Evolutionary conservation across 2,329 filamentous ascomycete genomes (phyloP), one percentile per base, ranked within the genome.

Genomic region (Xylariaceae sp.): DNA sequence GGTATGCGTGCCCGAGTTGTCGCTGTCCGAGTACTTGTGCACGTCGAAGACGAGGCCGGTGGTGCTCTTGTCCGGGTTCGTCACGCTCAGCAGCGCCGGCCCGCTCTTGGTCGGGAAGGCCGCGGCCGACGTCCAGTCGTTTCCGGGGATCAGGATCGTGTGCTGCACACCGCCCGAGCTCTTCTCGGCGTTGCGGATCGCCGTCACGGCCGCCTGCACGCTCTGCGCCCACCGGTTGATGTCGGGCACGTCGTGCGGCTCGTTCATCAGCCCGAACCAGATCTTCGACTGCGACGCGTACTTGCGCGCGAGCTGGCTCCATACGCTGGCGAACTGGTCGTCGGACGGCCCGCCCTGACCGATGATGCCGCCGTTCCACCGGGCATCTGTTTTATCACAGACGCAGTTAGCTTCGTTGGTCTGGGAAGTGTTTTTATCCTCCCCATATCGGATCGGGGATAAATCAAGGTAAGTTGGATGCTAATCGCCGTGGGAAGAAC

Each of bases 341-440:
- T 81, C 68, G 0, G 68, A 68, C 0, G 77, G 76, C 0, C 77
- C 78, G 19, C 77, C 78, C 54, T 83, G 78, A 2, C 79, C 79
- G 35, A 84, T 70, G 47, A 83, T 76, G 3, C 59, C 56, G n/a
- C 72, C 72, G 48, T 83, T 71, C 66, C 73, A 81, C 24, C 78
- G 68, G 0, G 69, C 76, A 26, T 50, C 31, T 35, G 21, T 24
- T 24, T 24, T n/a, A n/a, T n/a, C n/a, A n/a, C n/a, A n/a, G n/a
- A n/a, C n/a, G n/a, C n/a, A n/a, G n/a, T n/a, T n/a, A n/a, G n/a
- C n/a, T n/a, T n/a, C n/a, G n/a, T n/a, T n/a, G n/a, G n/a, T n/a
- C n/a, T n/a, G n/a, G n/a, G n/a, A n/a, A n/a, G n/a, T n/a, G n/a
- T 24, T 24, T 24, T 24, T 24, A 24, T 24, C 7, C n/a, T n/a